Percentiles rank a stretch among this genome's conserved stretches.
These are phyloP conservation scores for Citrus inodora DNA, from an alignment of 345 rosid genomes.

Conservation along the genomic window DNA sequence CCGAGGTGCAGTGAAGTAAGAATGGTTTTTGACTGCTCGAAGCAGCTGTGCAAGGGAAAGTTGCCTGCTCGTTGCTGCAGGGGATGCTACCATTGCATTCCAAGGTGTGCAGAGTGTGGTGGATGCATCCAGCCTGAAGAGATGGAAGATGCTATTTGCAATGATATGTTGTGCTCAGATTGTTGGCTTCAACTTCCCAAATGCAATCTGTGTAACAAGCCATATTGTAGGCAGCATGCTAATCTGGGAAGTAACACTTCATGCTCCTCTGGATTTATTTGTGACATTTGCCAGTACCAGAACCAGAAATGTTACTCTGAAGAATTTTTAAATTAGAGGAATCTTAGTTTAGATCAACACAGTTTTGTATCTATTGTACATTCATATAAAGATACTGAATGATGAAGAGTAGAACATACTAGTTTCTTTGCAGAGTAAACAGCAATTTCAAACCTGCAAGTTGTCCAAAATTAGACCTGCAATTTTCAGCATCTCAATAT, in stretches of 20 bases:
- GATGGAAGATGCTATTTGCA: conserved; percentile 49
- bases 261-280: conserved; percentile 38
- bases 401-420: background rate
- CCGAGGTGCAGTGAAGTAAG: conserved; percentile 58
- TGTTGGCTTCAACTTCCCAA: conserved; percentile 81
- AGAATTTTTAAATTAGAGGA: background rate
- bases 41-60: conserved; percentile 35
- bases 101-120: conserved; percentile 69
- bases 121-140: conserved; percentile 42
- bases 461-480: background rate
- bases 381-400: background rate
- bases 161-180: conserved; percentile 44
- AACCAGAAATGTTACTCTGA: background rate
- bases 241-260: conserved; percentile 14
- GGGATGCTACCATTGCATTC: conserved; percentile 59
- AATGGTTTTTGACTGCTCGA: conserved; percentile 56
- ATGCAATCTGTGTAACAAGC: conserved; percentile 68
- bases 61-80: background rate
- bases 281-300: conserved; percentile 44
- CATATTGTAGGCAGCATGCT: conserved; percentile 52
- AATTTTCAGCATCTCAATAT: background rate
- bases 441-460: background rate
- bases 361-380: background rate
- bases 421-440: background rate
- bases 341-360: background rate